Base-by-base conservation (phyloP, 805 yeast species). In the Monosporozyma yasuniensis region DNA sequence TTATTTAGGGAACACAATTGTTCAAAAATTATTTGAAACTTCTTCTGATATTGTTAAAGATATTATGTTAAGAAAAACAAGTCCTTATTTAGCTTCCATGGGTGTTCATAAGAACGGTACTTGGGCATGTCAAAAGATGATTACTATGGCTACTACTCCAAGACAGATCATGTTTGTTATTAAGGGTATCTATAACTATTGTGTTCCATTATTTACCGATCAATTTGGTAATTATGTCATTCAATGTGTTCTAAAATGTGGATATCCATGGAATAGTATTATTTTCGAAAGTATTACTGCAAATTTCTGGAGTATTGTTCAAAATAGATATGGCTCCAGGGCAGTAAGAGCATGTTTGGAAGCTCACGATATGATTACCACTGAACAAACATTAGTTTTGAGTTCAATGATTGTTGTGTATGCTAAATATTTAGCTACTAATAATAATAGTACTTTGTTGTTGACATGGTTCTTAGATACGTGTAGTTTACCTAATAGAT, bases 91-190 rank as follows among this genome's bases (percentile, higher is more conserved):
- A 54, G 87, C 96, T 1, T 95, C 88, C 58, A 84, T 91, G 74
- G 93, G 97, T 58, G 83, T 88, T 50, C 99, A 93, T 70, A 93
- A 93, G 63, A 93, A 93, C 66, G 99, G 99, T 54, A 93, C 99
- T 4, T 93, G 99, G 99, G 98, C 97, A 1, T 95, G 96, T 22
- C 99, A 93, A 67, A 93, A 91, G 67, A 83, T 93, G 67, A 89
- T 93, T 57, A 84, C 81, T 56, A 81, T 82, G 43, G 84, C 88
- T 3, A 68, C 75, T 54, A 80, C 80, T 46, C 80, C 75, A 42
- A 75, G 78, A 46, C 87, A 81, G 59, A 83, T 79, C 65, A 69
- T 74, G 57, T 64, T 84, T 46, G 85, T 93, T 42, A 81, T 83
- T 8, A 72, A 77, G 23, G 78, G 88, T 39, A 75, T 93, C 54